Base-by-base conservation (phyloP, 164 flowering plant genomes). In the Buxus sempervirens region DNA sequence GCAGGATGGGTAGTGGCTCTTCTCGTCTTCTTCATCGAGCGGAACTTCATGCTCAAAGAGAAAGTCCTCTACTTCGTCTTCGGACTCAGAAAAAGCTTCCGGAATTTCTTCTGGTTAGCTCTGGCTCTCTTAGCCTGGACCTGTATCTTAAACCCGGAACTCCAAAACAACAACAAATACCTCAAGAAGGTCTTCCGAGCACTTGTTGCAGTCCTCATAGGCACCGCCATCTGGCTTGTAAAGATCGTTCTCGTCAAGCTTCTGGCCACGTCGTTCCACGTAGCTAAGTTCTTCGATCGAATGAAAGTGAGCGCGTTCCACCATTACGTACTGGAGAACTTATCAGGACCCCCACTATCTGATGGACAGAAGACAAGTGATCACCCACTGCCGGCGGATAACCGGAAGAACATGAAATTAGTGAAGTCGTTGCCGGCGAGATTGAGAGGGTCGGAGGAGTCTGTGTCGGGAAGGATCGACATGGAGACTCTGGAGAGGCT, bases 31-130 rank as follows among this genome's bases (percentile, higher is more conserved):
- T 15, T 85, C 53, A 80, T 85, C 19, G 84, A 83, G 60, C 65
- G 79, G 0, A 81, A 85, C 60, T 85, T 81, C 78, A 68, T 85
- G 81, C 77, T 85, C 0, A 45, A 79, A 16, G 78, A 83, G 36
- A 78, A 72, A 63, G 85, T 85, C 7, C 68, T 85, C 8, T 81
- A 85, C 65, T 85, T 85, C 48, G 85, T 85, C 9, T 83, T 75
- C 22, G 88, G 88, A 0, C 58, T 85, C 1, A 62, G 85, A 0
- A 78, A 71, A 42, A 75, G 79, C 41, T 66, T 85, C 53, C 80
- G 78, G 23, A 78, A 78, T 41, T 79, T 83, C 32, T 56, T 78
- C 0, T 85, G 88, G 88, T 45, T 85, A 4, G 82, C 67, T 5
- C 60, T 85, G 2, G 84, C 77, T 20, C 58, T 83, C 0, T n/a